These are phyloP conservation scores for Solanum sparsipilum DNA, from an alignment of 257 asterid genomes.

Conservation along the genomic window DNA sequence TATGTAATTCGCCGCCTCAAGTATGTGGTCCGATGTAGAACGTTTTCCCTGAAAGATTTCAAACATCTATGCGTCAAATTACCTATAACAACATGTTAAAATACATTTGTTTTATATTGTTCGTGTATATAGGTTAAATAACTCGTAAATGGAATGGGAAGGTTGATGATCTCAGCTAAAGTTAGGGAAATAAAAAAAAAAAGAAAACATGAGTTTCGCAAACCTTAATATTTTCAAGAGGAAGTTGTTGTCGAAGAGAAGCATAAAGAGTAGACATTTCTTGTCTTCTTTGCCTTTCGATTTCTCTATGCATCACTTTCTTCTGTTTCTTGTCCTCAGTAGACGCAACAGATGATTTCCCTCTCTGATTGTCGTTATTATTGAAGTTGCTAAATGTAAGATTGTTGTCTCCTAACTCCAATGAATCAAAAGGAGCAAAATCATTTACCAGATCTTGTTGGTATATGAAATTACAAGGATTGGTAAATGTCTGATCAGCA, in stretches of 20 bases:
- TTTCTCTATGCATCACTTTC: slow-evolving; percentile 29
- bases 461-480: background rate
- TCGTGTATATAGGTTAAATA: background rate
- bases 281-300: slow-evolving; percentile 50
- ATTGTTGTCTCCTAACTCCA: background rate
- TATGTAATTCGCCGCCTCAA: slow-evolving; percentile 30
- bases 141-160: background rate
- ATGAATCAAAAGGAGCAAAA: background rate
- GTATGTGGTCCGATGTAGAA: slow-evolving; percentile 33
- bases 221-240: slow-evolving; percentile 46
- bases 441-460: background rate
- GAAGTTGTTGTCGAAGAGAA: slow-evolving; percentile 45
- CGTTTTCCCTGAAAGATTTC: slow-evolving; percentile 31
- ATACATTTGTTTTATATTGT: background rate
- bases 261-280: slow-evolving; percentile 44
- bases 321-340: background rate
- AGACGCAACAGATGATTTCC: background rate
- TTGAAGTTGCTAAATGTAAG: background rate
- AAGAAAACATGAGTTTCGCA: background rate
- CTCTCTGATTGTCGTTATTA: background rate
- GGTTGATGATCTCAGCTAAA: background rate
- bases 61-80: background rate
- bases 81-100: background rate
- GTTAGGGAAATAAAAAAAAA: background rate
- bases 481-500: background rate